phyloP scores from a whole-genome alignment of 2,329 filamentous ascomycete species.

The Mariannaea sp. region DNA sequence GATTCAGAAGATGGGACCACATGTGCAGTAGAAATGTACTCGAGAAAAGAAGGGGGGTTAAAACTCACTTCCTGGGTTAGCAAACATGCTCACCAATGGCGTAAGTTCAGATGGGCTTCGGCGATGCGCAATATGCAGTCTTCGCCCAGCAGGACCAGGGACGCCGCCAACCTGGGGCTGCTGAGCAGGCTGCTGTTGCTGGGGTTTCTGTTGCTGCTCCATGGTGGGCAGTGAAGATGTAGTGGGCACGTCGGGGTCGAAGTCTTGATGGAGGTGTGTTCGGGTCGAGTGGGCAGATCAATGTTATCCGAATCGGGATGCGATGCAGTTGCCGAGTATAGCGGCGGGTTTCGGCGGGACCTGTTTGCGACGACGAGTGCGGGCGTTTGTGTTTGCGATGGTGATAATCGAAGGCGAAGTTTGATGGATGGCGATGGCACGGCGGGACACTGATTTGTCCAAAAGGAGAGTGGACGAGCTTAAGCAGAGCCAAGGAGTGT shows the following conservation, averaged over 20 bases:
- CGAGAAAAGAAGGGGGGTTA: slow-evolving; percentile 16
- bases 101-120: slow-evolving; percentile 97
- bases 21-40: neutral
- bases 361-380: slow-evolving; percentile 32
- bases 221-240: slow-evolving; percentile 57
- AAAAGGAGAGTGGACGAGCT: slow-evolving; percentile 47
- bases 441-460: slow-evolving; percentile 42
- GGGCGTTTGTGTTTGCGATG: slow-evolving; percentile 31
- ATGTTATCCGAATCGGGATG: slow-evolving; percentile 30
- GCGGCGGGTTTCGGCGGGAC: slow-evolving; percentile 31
- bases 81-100: slow-evolving; percentile 92
- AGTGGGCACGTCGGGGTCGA: slow-evolving; percentile 48
- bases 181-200: slow-evolving; percentile 51
- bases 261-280: slow-evolving; percentile 26
- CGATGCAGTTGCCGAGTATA: slow-evolving; percentile 32
- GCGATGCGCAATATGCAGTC: slow-evolving; percentile 95
- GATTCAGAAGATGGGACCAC: neutral
- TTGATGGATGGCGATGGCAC: slow-evolving; percentile 38
- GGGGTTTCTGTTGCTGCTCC: slow-evolving; percentile 60
- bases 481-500: slow-evolving; percentile 47
- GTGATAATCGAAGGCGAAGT: slow-evolving; percentile 33
- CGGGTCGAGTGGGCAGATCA: slow-evolving; percentile 26
- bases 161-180: slow-evolving; percentile 61
- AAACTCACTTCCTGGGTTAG: slow-evolving; percentile 66
- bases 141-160: slow-evolving; percentile 79